Percentiles rank a stretch among this genome's conserved stretches.
phyloP scores from a whole-genome alignment of 2,329 filamentous ascomycete species.

The Paecilomyces niveus region DNA sequence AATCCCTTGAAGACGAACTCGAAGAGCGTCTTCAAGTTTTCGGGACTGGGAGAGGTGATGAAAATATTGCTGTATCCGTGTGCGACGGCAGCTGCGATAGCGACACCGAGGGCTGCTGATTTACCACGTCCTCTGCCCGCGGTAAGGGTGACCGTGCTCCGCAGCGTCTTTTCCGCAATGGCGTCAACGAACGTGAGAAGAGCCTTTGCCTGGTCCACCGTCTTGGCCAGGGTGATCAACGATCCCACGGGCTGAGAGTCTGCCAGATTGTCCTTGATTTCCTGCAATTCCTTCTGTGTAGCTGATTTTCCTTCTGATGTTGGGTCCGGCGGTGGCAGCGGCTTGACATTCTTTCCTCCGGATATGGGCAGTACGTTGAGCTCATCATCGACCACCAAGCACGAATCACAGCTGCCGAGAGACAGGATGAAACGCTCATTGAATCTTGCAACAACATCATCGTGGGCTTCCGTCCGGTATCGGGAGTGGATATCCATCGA shows the following conservation, averaged over 20 bases:
- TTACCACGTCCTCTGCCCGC: slow-evolving; percentile 93
- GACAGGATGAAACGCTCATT: slow-evolving; percentile 97
- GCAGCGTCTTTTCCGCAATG: slow-evolving; percentile 89
- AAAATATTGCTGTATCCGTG: slow-evolving; percentile 99
- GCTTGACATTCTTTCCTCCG: slow-evolving; percentile 81
- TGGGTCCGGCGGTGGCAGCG: slow-evolving; percentile 67
- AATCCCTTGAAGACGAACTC: slow-evolving; percentile 99
- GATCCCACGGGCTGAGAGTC: slow-evolving; percentile 83
- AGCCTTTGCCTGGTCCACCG: slow-evolving; percentile 92
- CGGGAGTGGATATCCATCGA: slow-evolving; percentile 97
- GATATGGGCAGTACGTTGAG: slow-evolving; percentile 96
- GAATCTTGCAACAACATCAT: slow-evolving; percentile 90
- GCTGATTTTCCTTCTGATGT: slow-evolving; percentile 66
- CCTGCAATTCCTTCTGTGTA: slow-evolving; percentile 67
- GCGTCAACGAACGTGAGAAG: slow-evolving; percentile 95
- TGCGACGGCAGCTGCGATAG: slow-evolving; percentile 86
- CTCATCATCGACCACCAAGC: slow-evolving; percentile 94
- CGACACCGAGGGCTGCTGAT: slow-evolving; percentile 89
- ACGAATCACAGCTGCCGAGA: slow-evolving; percentile 88
- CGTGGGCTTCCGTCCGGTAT: slow-evolving; percentile 92
- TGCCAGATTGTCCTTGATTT: slow-evolving; percentile 77
- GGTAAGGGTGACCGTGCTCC: slow-evolving; percentile 88
- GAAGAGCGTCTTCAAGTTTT: slow-evolving; percentile 97
- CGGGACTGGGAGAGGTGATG: slow-evolving; percentile 93
- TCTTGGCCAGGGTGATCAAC: slow-evolving; percentile 76